phyloP scores from a whole-genome alignment of 2,329 filamentous ascomycete genomes.

The Ceratocystiopsis brevicomis region DNA sequence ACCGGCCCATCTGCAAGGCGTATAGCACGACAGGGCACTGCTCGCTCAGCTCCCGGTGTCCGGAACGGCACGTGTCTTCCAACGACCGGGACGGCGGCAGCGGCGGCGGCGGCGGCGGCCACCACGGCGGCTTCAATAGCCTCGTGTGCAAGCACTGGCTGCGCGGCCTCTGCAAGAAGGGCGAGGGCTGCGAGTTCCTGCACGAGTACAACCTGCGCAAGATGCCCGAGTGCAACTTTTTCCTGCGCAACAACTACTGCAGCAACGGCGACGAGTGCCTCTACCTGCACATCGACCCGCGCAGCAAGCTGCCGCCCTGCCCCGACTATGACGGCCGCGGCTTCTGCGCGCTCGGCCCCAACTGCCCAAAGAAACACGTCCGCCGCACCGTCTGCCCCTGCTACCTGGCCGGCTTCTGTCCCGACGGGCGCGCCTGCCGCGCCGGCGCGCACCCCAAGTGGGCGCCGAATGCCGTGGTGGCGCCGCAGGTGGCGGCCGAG shows the following conservation, averaged over 20 bases:
- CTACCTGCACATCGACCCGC: conserved; percentile 75
- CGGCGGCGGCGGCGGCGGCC: conserved; percentile 11
- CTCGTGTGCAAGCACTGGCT: conserved; percentile 99
- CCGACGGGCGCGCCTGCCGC: conserved; percentile 56
- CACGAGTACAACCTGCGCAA: conserved; percentile 97
- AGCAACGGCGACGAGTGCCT: conserved; percentile 93
- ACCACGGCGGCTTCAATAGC: conserved; percentile 44
- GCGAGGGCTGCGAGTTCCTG: conserved; percentile 87
- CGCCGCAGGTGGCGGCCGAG: conserved; percentile 4
- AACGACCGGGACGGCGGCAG: conserved; percentile 15
- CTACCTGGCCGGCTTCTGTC: conserved; percentile 89
- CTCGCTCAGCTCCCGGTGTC: conserved; percentile 64
- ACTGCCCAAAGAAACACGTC: conserved; percentile 78
- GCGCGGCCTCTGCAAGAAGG: conserved; percentile 92
- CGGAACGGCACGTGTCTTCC: conserved; percentile 52
- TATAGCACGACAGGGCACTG: conserved; percentile 60
- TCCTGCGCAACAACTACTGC: conserved; percentile 82
- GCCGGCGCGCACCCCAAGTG: conserved; percentile 71
- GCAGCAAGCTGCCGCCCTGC: conserved; percentile 60
- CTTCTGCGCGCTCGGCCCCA: conserved; percentile 79
- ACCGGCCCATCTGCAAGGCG: conserved; percentile 67
- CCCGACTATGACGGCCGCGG: conserved; percentile 88
- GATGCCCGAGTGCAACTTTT: conserved; percentile 98
- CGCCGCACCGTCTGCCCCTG: conserved; percentile 57
- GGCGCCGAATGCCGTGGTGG: conserved; percentile 35